phyloP scores from a whole-genome alignment of 1,139 yeast species.

The Lodderomyces orthopsilosis region DNA sequence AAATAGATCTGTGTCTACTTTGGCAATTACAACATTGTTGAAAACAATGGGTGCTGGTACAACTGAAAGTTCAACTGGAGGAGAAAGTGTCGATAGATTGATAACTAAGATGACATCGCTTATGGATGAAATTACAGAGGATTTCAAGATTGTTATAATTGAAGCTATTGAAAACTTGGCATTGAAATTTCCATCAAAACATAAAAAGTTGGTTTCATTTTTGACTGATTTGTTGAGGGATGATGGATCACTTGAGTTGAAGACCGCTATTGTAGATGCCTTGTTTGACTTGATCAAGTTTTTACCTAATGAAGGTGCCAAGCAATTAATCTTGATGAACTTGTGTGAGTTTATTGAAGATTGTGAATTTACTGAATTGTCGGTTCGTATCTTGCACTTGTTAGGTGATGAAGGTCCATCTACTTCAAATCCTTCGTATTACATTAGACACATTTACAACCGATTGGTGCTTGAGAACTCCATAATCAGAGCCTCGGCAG shows the following conservation, averaged over 20 bases:
- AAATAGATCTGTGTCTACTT: constrained; percentile 94
- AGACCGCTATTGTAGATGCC: constrained; percentile 87
- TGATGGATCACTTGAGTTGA: constrained; percentile 85
- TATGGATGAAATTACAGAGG: constrained; percentile 94
- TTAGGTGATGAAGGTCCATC: constrained; percentile 94
- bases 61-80: constrained; percentile 26
- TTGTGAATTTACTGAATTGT: constrained; percentile 91
- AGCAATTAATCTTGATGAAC: constrained; percentile 80
- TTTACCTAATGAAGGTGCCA: constrained; percentile 70
- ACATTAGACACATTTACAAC: constrained; percentile 94
- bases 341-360: constrained; percentile 97
- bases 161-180: constrained; percentile 94
- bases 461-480: constrained; percentile 95
- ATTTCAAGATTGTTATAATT: constrained; percentile 88
- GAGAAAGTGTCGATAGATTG: constrained; percentile 82
- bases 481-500: constrained; percentile 93
- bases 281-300: constrained; percentile 84
- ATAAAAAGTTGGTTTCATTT: constrained; percentile 77
- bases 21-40: constrained; percentile 92
- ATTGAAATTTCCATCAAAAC: constrained; percentile 88
- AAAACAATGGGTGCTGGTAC: constrained; percentile 86
- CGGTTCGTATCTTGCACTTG: constrained; percentile 85
- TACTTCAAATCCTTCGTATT: constrained; percentile 81
- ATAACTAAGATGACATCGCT: constrained; percentile 84
- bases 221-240: constrained; percentile 83